Base-by-base conservation (phyloP, 129 eudicot species). In the Escallonia herrerae region DNA sequence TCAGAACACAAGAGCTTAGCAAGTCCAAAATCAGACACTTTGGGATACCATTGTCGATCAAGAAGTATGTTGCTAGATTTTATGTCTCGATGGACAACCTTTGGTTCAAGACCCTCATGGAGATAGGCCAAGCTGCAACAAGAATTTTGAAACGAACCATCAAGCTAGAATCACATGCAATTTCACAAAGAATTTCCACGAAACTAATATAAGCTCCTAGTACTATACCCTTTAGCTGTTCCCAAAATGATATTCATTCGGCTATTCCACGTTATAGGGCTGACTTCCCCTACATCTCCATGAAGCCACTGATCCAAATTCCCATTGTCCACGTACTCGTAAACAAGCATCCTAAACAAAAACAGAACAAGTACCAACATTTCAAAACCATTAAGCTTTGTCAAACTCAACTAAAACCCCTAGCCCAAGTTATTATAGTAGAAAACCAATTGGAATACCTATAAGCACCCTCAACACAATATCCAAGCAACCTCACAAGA, bases 231-330 rank as follows among this genome's bases (percentile, higher is more conserved):
- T 67, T 86, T 93, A 49, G 98, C 96, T 38, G 85, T 88, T 80
- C 96, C 96, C 58, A 83, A 74, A 56, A 93, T 78, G 60, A 93
- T 81, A 72, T 83, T 88, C 89, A 93, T 77, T 38, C 98, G 95
- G 38, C 78, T 79, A 44, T 83, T 81, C 97, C 97, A 91, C 6
- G 94, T 84, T 68, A 91, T 71, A 56, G 98, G 91, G 79, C 98
- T 93, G 61, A 81, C 81, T 60, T 85, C 91, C 51, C 95, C 98
- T 3, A 88, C 96, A 47, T 93, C 98, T 43, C 98, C 98, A 74
- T 93, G 98, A 79, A 93, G 91, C 98, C 98, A 93, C 78, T 93
- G 98, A 71, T 93, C 98, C 65, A 93, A 69, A 79, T 93, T 93
- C 44, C 96, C 95, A 37, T 83, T 93, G 75, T 93, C 96, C 41